Base-by-base conservation (phyloP, 371 early-diverging fungal species). In the Apophysomyces ossiformis region DNA sequence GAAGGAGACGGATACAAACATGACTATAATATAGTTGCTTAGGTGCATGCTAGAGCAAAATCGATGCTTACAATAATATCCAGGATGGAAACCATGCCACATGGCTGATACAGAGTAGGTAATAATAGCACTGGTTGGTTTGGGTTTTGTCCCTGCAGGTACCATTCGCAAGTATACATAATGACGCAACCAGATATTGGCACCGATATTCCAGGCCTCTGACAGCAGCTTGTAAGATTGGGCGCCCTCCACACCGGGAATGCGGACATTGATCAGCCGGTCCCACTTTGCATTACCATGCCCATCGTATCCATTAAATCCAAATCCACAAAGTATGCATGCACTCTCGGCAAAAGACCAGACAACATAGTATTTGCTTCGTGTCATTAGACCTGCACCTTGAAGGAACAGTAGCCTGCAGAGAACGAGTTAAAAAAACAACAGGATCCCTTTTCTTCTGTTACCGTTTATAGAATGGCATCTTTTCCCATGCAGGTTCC, bases 51-150 rank as follows among this genome's bases (percentile, higher is more conserved):
- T 38, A 16, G 2, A 43, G 39, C 65, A 37, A 37, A 39, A 32
- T 37, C 9, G 13, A 41, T 69, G 87, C 71, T 85, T 87, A 73
- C 88, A 73, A 68, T 92, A 90, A 69, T 93, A 92, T 9, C 92
- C 94, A 7, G 92, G 89, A 67, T 91, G 90, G 75, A 96, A 95
- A 44, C 96, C 96, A 69, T 96, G 96, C 96, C 96, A 96, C 65
- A 93, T 80, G 8, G 96, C 93, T 16, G 92, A 92, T 0, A 87
- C 80, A 37, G 77, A 76, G 71, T 92, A 93, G 6, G 95, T 95
- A 37, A 82, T 65, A 50, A 89, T 63, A 0, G 89, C 82, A 18
- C 91, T 85, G 4, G 74, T 60, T 0, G 80, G 74, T 26, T 82
- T 83, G 11, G 88, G 81, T 43, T 86, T 88, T 15, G 69, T 69